A percentile compares a stretch with the other conserved stretches of the same genome.
These are phyloP conservation scores for Petunia secreta DNA, from an alignment of 257 asterid species.

Conservation along the genomic window DNA sequence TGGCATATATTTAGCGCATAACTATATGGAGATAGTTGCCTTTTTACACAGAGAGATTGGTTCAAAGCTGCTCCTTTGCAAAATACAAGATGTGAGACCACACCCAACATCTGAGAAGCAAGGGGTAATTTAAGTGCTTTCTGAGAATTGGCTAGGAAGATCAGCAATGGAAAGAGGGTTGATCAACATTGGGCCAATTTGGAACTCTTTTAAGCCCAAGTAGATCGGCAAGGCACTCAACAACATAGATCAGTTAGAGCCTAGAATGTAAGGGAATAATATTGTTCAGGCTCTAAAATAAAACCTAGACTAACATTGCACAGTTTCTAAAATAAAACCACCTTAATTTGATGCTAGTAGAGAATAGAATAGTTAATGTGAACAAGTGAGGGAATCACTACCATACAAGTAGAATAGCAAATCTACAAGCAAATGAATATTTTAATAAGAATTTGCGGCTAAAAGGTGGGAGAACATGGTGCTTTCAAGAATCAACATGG, in stretches of 20 bases:
- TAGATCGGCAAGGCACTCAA: background rate
- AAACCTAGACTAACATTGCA: background rate
- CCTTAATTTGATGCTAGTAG: background rate
- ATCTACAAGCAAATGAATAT: background rate
- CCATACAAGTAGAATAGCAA: background rate
- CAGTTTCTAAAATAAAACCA: conserved; percentile 5
- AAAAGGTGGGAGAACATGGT: conserved; percentile 6
- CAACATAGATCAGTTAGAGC: background rate
- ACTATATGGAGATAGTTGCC: background rate
- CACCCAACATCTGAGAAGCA: background rate
- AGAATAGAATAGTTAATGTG: background rate
- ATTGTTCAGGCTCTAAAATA: background rate
- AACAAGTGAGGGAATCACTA: background rate
- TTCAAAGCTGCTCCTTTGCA: background rate
- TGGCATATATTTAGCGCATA: background rate
- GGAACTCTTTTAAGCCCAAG: background rate
- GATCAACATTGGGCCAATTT: background rate
- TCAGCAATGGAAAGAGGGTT: conserved; percentile 4
- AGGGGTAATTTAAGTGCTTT: background rate
- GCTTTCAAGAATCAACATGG: background rate
- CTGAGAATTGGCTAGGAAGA: background rate
- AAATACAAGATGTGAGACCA: background rate
- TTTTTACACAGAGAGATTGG: conserved; percentile 8
- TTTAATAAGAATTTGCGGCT: background rate
- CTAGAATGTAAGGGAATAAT: background rate